Conservation (phyloP, 805 yeast species). For the Maudiozyma barnettii region DNA sequence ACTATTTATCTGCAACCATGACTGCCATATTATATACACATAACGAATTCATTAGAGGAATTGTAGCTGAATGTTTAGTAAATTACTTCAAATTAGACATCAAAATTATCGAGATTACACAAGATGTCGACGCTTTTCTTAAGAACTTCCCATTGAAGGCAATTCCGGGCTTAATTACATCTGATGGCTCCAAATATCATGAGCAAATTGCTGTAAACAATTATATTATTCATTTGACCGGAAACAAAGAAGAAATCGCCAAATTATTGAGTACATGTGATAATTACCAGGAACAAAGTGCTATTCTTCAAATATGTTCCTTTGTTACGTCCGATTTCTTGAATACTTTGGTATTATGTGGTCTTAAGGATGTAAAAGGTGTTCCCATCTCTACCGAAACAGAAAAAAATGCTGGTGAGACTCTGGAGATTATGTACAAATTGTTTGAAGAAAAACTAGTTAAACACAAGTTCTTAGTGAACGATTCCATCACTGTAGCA, state of each 20-base stretch:
- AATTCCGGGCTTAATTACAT: constrained; percentile 61
- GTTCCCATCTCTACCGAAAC: constrained; percentile 65
- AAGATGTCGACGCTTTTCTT: constrained; percentile 23
- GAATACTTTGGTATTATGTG: constrained; percentile 34
- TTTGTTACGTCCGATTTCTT: constrained; percentile 61
- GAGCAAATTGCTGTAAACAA: constrained; percentile 55
- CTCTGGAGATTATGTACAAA: constrained; percentile 32
- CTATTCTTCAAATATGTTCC: constrained; percentile 65
- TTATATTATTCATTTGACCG: constrained; percentile 35
- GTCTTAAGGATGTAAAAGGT: constrained; percentile 50
- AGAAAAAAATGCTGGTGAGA: constrained; percentile 36
- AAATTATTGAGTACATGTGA: constrained; percentile 43
- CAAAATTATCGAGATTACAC: constrained; percentile 33
- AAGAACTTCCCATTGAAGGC: constrained; percentile 53
- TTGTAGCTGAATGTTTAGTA: constrained; percentile 38
- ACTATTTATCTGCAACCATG: constrained; percentile 30
- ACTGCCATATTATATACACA: constrained; percentile 30
- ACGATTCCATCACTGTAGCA: constrained; percentile 36
- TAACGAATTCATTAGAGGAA: constrained; percentile 37
- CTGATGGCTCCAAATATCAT: constrained; percentile 61
- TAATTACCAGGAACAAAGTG: constrained; percentile 33
- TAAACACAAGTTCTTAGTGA: constrained; percentile 56
- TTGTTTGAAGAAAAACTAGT: constrained; percentile 48
- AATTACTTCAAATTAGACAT: constrained; percentile 54
- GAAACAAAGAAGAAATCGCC: constrained; percentile 28